Evolutionary conservation across 768 basidiomycete genomes (phyloP).

Genomic region (Amanita pseudoporphyria): DNA sequence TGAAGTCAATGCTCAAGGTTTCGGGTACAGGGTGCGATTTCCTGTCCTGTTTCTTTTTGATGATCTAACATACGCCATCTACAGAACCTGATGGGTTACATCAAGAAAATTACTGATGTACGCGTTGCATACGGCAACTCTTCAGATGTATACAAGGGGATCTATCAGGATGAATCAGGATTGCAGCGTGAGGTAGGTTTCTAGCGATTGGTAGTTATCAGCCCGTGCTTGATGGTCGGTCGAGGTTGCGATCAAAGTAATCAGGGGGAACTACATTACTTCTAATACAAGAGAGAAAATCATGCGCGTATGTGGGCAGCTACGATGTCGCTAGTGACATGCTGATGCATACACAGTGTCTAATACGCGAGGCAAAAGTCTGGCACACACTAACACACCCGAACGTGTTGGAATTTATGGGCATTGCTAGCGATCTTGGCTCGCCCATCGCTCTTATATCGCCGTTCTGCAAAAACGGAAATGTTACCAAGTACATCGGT

Average conservation of each 20-base stretch:
- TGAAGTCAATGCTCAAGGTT: conserved; percentile 49
- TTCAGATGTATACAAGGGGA: conserved; percentile 52
- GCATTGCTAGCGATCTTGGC: conserved; percentile 38
- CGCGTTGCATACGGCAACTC: conserved; percentile 47
- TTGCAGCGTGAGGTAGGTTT: conserved; percentile 24
- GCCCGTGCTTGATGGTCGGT: conserved; percentile 2
- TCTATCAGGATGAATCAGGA: conserved; percentile 39
- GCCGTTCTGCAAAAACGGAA: conserved; percentile 54
- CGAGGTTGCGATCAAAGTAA: conserved; percentile 51
- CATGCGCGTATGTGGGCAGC: conserved; percentile 31
- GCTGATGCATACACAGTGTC: conserved; percentile 27
- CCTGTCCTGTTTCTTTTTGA: neutral
- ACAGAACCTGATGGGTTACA: conserved; percentile 48
- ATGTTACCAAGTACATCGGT: conserved; percentile 36
- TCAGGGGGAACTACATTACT: conserved; percentile 28
- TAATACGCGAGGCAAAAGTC: conserved; percentile 45
- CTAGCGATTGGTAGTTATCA: neutral
- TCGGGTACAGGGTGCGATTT: conserved; percentile 32
- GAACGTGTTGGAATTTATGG: conserved; percentile 46
- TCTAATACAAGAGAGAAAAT: conserved; percentile 41
- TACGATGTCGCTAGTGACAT: neutral
- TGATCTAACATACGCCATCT: conserved; percentile 22
- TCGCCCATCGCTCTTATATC: conserved; percentile 53
- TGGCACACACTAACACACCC: conserved; percentile 50
- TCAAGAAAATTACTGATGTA: conserved; percentile 34